Conservation (phyloP, 2,329 filamentous ascomycete species). For the Botrytis tulipae region DNA sequence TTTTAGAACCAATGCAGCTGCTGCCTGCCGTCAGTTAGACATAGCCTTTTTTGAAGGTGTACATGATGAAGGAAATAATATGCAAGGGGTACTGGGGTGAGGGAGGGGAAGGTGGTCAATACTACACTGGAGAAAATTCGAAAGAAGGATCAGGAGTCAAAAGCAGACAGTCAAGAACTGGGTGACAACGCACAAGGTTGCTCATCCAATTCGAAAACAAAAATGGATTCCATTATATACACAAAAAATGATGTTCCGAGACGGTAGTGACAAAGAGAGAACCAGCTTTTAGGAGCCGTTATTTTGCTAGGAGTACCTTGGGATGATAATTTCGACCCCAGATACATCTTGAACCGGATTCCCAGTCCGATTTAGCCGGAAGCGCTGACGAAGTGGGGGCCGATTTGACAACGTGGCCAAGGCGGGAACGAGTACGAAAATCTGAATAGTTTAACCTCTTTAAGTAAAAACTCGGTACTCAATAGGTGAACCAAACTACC, state of each 20-base stretch:
- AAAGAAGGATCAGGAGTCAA: neutral
- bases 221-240: no score
- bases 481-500: neutral
- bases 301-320: neutral
- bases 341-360: neutral
- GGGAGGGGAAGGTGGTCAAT: neutral
- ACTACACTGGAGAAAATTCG: neutral
- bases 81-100: neutral
- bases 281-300: neutral
- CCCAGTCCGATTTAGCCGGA: neutral
- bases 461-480: neutral
- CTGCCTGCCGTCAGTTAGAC: neutral
- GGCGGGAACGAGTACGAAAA: neutral
- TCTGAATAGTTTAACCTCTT: neutral
- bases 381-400: neutral
- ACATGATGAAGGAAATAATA: neutral
- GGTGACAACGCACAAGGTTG: neutral
- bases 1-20: neutral
- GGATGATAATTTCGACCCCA: neutral
- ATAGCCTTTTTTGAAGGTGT: neutral
- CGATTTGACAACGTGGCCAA: neutral
- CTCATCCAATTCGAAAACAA: no score
- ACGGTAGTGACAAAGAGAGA: fast-evolving
- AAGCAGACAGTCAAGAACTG: neutral
- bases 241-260: neutral